A percentile compares a stretch with the other conserved stretches of the same genome.
Evolutionary conservation across 202 grass and related monocot species (phyloP).

Genomic region (Elaeis oleifera): DNA sequence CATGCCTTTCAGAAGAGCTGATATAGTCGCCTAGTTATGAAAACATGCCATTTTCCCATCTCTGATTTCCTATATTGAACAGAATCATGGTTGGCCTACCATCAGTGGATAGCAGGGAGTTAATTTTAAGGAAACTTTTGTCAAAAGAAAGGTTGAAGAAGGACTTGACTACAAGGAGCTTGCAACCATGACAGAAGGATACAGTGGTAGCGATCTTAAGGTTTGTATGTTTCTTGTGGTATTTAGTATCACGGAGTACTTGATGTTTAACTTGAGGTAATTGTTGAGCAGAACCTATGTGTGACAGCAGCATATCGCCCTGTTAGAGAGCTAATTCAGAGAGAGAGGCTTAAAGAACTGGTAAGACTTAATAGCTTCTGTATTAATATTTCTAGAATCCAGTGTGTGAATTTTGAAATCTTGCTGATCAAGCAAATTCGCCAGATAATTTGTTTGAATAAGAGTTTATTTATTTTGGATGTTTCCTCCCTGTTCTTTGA

Average conservation of each 20-base stretch:
- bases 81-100: slow-evolving; percentile 99
- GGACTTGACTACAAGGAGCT: slow-evolving; percentile 87
- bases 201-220: slow-evolving; percentile 98
- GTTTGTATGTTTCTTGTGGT: slow-evolving; percentile 26
- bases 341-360: slow-evolving; percentile 69
- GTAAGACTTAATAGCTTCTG: slow-evolving; percentile 22
- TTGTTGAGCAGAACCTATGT: slow-evolving; percentile 66
- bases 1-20: neutral
- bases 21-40: too few species aligned
- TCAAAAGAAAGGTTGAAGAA: slow-evolving; percentile 71
- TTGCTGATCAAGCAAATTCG: too few species aligned
- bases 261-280: neutral
- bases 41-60: too few species aligned
- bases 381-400: neutral
- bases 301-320: slow-evolving; percentile 85
- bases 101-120: slow-evolving; percentile 72
- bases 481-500: neutral
- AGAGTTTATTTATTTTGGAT: neutral
- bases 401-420: too few species aligned
- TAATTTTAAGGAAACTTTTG: slow-evolving; percentile 73
- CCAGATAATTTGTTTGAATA: neutral
- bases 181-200: slow-evolving; percentile 80
- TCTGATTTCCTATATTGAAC: slow-evolving; percentile 19
- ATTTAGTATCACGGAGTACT: slow-evolving; percentile 4
- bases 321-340: slow-evolving; percentile 85